Evolutionary conservation across 345 rosid species (phyloP).

Genomic region (Atalantia buxifolia): DNA sequence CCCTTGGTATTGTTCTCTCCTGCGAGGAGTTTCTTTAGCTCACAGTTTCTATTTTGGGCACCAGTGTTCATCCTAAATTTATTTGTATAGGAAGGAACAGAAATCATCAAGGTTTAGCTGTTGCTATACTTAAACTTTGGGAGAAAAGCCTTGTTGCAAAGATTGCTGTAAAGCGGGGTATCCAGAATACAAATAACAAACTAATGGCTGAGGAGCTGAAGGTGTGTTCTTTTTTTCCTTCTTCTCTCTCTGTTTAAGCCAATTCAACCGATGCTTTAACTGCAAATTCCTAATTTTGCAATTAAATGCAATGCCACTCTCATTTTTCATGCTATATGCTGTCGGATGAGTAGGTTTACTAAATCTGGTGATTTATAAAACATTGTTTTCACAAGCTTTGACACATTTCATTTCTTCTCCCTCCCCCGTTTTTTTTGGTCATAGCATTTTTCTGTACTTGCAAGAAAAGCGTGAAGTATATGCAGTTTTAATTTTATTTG

Average conservation of each 20-base stretch:
- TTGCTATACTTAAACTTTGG: conserved; percentile 85
- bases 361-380: background rate
- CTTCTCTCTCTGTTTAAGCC: background rate
- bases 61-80: conserved; percentile 21
- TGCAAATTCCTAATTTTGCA: background rate
- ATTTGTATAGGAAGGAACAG: conserved; percentile 78
- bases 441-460: background rate
- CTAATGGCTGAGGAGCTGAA: conserved; percentile 92
- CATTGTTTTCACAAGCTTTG: background rate
- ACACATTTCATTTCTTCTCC: background rate
- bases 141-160: conserved; percentile 86
- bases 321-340: background rate
- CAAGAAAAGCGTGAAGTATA: background rate
- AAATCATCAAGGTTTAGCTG: conserved; percentile 93
- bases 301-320: background rate
- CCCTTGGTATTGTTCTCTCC: conserved; percentile 65
- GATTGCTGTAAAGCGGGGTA: conserved; percentile 94
- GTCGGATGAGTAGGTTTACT: background rate
- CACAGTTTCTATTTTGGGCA: conserved; percentile 12
- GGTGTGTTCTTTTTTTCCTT: conserved; percentile 42
- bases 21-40: conserved; percentile 1
- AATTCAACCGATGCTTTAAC: background rate
- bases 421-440: background rate
- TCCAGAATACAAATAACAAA: conserved; percentile 97
- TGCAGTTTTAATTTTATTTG: conserved; percentile 7